Base-by-base conservation (phyloP, 768 basidiomycete genomes). In the Galerina marginata region DNA sequence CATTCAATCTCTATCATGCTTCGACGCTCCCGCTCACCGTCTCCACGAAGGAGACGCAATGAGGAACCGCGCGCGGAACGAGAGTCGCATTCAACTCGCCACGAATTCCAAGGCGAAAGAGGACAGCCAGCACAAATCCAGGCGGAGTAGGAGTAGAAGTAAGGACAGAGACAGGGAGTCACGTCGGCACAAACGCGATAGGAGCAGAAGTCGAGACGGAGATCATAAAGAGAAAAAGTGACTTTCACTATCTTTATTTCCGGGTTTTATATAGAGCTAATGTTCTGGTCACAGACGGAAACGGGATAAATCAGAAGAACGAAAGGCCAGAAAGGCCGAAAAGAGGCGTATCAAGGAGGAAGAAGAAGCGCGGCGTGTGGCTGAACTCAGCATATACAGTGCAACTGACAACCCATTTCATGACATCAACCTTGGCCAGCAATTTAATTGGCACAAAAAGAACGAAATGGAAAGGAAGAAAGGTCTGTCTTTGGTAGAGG, bases 381-480 rank as follows among this genome's bases (percentile, higher is more conserved):
- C 94, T 9, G 96, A 99, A 75, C 84, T 99, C 44, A 96, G 95
- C 65, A 91, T 97, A 65, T 99, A 99, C 80, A 95, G 94, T 65
- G 93, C 95, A 48, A 88, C 89, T 11, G 96, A 99, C 81, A 99
- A 99, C 70, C 97, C 97, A 0, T 99, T 99, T 80, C 94, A 97
- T 76, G 97, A 99, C 68, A 89, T 93, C 62, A 98, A 99, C 74
- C 89, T 99, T 36, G 91, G 89, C 20, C 93, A 98, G 71, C 94
- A 96, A 72, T 99, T 99, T 75, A 88, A 92, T 59, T 99, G 97
- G 97, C 93, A 95, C 78, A 99, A 99, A 83, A 99, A 99, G 80
- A 86, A 88, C 26, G 97, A 99, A 74, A 94, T 95, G 79, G 97
- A 99, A 73, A 85, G 87, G 68, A 98, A 96, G 76, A 78, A 86